Percentiles rank a stretch among this genome's conserved stretches.
phyloP scores from a whole-genome alignment of 1,284 basidiomycete genomes.

The Malassezia obtusa region DNA sequence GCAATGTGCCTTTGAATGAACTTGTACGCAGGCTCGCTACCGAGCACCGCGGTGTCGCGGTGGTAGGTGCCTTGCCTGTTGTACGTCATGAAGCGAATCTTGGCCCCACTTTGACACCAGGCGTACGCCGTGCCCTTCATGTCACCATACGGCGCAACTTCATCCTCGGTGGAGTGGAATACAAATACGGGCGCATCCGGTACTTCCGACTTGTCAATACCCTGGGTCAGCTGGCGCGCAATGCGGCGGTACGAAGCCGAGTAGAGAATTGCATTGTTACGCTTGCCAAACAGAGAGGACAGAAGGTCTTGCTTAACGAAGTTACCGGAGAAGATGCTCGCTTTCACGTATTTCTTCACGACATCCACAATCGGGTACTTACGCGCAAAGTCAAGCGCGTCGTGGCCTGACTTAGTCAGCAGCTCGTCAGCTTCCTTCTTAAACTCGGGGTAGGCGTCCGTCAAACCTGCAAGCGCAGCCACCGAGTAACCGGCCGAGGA shows the following conservation, averaged over 20 bases:
- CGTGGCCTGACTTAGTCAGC: not conserved
- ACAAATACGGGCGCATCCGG: not conserved
- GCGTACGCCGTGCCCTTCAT: not conserved
- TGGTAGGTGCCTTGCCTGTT: no score
- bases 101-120: not conserved
- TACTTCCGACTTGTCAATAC: not conserved
- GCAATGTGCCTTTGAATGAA: no score
- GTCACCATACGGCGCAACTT: not conserved
- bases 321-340: no score
- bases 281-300: no score
- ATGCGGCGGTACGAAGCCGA: no score
- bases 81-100: not conserved
- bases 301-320: not conserved
- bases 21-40: no score
- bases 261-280: no score
- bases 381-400: not conserved
- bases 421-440: not conserved
- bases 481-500: slow-evolving; percentile 27
- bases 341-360: not conserved
- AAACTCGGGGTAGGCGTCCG: slow-evolving; percentile 12
- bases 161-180: not conserved
- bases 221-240: not conserved
- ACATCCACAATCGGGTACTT: not conserved
- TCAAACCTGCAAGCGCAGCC: slow-evolving; percentile 25
- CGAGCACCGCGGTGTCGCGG: no score